Conservation (phyloP, 345 rosid genomes). For the Citrus unshiu region DNA sequence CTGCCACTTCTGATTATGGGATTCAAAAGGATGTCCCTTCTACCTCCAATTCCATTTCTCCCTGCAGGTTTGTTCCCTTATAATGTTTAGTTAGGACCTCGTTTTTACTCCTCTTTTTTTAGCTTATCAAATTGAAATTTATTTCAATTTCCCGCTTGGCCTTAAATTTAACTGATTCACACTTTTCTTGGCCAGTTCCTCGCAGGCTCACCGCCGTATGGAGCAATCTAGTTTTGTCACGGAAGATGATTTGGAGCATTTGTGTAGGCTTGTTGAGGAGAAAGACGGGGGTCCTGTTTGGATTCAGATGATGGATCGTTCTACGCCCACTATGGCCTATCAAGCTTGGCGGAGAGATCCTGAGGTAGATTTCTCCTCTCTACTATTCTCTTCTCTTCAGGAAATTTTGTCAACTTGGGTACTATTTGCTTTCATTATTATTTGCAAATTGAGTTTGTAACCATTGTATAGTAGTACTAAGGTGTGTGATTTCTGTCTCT, state of each 20-base stretch:
- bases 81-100: too few species aligned
- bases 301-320: conserved; percentile 96
- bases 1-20: conserved; percentile 37
- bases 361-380: conserved; percentile 37
- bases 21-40: conserved; percentile 21
- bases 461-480: neutral
- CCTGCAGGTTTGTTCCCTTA: conserved; percentile 45
- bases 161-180: neutral
- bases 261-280: conserved; percentile 70
- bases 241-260: conserved; percentile 62
- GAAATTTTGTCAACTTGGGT: neutral
- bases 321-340: conserved; percentile 61
- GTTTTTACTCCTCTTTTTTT: too few species aligned
- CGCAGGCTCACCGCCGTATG: conserved; percentile 18
- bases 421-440: too few species aligned
- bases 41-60: conserved; percentile 16
- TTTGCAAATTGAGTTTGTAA: neutral
- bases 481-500: neutral
- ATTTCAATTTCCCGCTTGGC: conserved; percentile 4
- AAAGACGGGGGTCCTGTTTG: conserved; percentile 94
- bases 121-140: neutral
- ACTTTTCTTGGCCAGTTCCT: conserved; percentile 33
- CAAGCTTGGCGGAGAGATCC: conserved; percentile 96
- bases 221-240: conserved; percentile 41
- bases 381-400: neutral